Conservation (phyloP, 345 rosid genomes). For the Leavenworthia alabamica region DNA sequence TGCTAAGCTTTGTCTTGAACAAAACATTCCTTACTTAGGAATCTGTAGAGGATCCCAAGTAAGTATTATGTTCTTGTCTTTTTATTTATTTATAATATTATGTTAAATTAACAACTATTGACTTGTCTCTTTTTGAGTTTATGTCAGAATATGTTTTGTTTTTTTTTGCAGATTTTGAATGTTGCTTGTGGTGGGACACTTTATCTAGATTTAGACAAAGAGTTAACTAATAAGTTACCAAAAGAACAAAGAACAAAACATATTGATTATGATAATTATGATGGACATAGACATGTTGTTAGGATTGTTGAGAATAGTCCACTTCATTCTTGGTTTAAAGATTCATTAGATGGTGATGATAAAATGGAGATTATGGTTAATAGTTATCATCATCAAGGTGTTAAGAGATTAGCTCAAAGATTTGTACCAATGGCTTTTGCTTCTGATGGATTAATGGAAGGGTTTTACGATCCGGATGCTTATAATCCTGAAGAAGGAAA, state of each 20-base stretch:
- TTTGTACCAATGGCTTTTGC: slow-evolving; percentile 66
- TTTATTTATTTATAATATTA: no score
- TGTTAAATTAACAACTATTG: no score
- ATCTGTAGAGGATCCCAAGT: slow-evolving; percentile 76
- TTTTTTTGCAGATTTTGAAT: slow-evolving; percentile 50
- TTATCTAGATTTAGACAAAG: slow-evolving; percentile 63
- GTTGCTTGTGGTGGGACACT: slow-evolving; percentile 89
- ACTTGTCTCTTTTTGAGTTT: no score
- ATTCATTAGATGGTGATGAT: slow-evolving; percentile 39
- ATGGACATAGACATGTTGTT: slow-evolving; percentile 53
- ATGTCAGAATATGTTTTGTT: no score
- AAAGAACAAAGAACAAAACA: slow-evolving; percentile 32
- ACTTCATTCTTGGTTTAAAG: slow-evolving; percentile 55
- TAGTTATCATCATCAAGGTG: slow-evolving; percentile 68
- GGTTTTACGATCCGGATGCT: slow-evolving; percentile 56
- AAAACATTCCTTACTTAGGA: slow-evolving; percentile 76
- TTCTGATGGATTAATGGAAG: slow-evolving; percentile 60
- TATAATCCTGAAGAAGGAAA: slow-evolving; percentile 60
- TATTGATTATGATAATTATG: slow-evolving; percentile 50
- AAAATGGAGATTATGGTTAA: slow-evolving; percentile 58
- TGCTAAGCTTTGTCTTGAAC: slow-evolving; percentile 75
- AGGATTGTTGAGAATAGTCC: slow-evolving; percentile 46
- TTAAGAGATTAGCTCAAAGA: slow-evolving; percentile 51
- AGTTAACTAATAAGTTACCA: slow-evolving; percentile 35
- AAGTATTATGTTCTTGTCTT: not conserved